Evolutionary conservation across 1,284 basidiomycete species (phyloP).

Genomic region (Sanguinoderma infundibulare): DNA sequence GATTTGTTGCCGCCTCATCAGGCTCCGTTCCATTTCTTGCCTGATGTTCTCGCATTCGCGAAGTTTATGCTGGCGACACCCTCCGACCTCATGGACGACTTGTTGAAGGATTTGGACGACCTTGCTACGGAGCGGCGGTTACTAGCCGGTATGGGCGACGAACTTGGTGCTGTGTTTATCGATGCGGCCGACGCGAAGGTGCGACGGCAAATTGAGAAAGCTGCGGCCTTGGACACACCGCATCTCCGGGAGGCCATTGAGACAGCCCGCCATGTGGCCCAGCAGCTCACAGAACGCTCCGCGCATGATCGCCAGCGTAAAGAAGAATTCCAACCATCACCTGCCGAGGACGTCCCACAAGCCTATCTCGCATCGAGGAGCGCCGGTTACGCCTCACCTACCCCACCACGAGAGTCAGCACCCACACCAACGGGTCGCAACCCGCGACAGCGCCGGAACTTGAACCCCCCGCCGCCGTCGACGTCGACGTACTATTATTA

Average conservation of each 20-base stretch:
- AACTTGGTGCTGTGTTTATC: constrained; percentile 81
- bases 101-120: constrained; percentile 77
- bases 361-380: constrained; percentile 53
- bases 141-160: constrained; percentile 70
- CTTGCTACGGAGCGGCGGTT: constrained; percentile 71
- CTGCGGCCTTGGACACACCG: constrained; percentile 72
- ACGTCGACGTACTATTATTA: constrained; percentile 93
- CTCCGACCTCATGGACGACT: constrained; percentile 75
- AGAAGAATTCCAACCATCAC: constrained; percentile 34
- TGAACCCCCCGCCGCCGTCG: constrained; percentile 82
- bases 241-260: constrained; percentile 60
- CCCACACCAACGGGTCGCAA: constrained; percentile 40
- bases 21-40: constrained; percentile 95
- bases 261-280: constrained; percentile 62
- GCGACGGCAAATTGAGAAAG: constrained; percentile 78
- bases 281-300: constrained; percentile 51
- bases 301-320: constrained; percentile 44
- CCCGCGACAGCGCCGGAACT: constrained; percentile 67
- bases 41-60: constrained; percentile 87
- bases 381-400: constrained; percentile 34
- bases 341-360: constrained; percentile 46
- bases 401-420: constrained; percentile 28
- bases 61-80: constrained; percentile 98
- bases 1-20: constrained; percentile 89
- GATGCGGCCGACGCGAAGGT: constrained; percentile 81